A percentile compares a stretch with the other conserved stretches of the same genome.
phyloP scores from a whole-genome alignment of 768 basidiomycete genomes.

The Russula foetens region DNA sequence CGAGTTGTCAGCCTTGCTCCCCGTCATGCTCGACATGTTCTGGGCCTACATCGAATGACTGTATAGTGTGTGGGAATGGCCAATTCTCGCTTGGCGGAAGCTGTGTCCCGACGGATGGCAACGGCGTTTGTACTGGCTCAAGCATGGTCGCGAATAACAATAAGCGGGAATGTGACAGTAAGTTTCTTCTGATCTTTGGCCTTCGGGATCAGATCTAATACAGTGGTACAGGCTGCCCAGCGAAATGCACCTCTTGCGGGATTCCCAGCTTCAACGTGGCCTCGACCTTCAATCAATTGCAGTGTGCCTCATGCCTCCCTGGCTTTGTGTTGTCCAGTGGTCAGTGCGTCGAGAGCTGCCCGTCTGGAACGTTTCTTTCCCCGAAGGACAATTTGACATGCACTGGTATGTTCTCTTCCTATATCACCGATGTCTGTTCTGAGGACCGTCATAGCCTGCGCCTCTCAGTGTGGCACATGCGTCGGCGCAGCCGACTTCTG shows the following conservation, averaged over 20 bases:
- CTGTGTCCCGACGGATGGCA: conserved; percentile 57
- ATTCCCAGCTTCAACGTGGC: conserved; percentile 64
- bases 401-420: conserved; percentile 41
- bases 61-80: conserved; percentile 57
- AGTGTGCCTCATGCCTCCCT: conserved; percentile 74
- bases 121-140: conserved; percentile 68
- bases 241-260: conserved; percentile 71
- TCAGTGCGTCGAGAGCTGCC: conserved; percentile 61
- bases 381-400: conserved; percentile 70
- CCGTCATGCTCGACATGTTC: conserved; percentile 63
- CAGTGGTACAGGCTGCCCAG: conserved; percentile 55
- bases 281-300: conserved; percentile 54
- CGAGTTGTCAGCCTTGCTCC: conserved; percentile 51
- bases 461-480: conserved; percentile 68
- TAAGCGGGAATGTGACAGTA: conserved; percentile 80
- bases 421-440: conserved; percentile 10
- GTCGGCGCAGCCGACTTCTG: conserved; percentile 60
- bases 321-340: conserved; percentile 68
- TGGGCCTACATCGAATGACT: conserved; percentile 60
- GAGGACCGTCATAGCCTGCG: conserved; percentile 41
- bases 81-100: conserved; percentile 55
- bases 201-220: conserved; percentile 1
- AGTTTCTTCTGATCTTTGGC: conserved; percentile 26
- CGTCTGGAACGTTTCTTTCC: conserved; percentile 62
- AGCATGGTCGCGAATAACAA: conserved; percentile 70